Evolutionary conservation across 768 basidiomycete species (phyloP).

Genomic region (Jaapia argillacea): DNA sequence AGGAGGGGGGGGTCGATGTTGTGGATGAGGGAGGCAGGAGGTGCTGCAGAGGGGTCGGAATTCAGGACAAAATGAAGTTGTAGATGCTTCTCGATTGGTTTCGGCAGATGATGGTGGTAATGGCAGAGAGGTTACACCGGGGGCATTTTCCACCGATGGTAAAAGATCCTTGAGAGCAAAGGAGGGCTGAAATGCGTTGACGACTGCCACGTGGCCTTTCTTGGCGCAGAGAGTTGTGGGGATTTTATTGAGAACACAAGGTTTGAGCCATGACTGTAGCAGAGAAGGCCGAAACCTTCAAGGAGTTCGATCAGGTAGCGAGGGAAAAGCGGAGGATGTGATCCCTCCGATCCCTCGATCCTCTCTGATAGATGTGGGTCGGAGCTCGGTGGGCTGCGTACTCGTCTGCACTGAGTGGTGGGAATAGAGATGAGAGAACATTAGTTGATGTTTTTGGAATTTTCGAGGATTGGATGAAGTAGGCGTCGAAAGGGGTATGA

Average conservation of each 20-base stretch:
- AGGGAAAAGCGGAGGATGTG: conserved; percentile 35
- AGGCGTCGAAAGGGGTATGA: conserved; percentile 74
- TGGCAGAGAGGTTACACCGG: conserved; percentile 27
- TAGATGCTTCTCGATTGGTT: conserved; percentile 56
- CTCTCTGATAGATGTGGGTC: conserved; percentile 15
- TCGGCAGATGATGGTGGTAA: conserved; percentile 36
- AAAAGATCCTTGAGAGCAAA: conserved; percentile 50
- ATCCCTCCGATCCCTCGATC: too few species aligned
- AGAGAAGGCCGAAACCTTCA: conserved; percentile 80
- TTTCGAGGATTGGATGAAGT: conserved; percentile 58
- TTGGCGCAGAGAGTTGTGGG: conserved; percentile 45
- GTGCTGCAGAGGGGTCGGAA: conserved; percentile 47
- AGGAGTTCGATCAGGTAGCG: conserved; percentile 63
- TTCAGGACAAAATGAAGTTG: conserved; percentile 39
- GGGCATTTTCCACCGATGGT: conserved; percentile 37
- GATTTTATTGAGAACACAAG: conserved; percentile 63
- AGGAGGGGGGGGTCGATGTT: conserved; percentile 77
- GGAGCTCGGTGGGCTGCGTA: conserved; percentile 27
- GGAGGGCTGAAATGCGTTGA: conserved; percentile 69
- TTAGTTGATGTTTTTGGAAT: conserved; percentile 67
- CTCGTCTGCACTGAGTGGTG: conserved; percentile 61
- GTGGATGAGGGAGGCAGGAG: conserved; percentile 84
- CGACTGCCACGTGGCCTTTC: conserved; percentile 63
- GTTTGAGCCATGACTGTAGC: conserved; percentile 92
- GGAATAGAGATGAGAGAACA: conserved; percentile 66